Base-by-base conservation (phyloP, 805 yeast genomes). In the Candida arabinofermentans region DNA sequence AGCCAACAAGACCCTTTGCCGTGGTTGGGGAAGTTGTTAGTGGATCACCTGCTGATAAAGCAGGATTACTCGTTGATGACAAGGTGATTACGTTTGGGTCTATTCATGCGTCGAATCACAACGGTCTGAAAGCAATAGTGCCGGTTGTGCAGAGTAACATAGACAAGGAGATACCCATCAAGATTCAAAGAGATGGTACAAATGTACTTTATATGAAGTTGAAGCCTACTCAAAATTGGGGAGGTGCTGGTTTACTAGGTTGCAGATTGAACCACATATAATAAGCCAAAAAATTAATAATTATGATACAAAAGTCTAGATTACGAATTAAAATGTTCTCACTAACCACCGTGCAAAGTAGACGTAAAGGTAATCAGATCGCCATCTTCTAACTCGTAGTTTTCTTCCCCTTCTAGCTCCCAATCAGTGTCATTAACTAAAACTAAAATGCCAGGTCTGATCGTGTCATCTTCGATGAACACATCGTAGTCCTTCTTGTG, bases 371-470 rank as follows among this genome's bases (percentile, higher is more conserved):
- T 79, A 30, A 91, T 74, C 18, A 77, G 71, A 61, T 91, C 99
- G 10, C 85, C 82, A 36, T 74, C 65, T 61, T 86, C 84, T 13
- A 93, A 61, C n/a, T 71, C 78, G 55, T 89, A 89, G 8, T 77
- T 83, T 53, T 86, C 89, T 62, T 83, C 89, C 9, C 88, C 98
- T 60, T 89, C 95, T 12, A 91, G 65, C 57, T 91, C 99, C 98
- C 98, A 91, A 65, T 91, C 99, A 0, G 95, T 81, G 59, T 91
- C 98, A 57, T 91, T 91, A 47, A 91, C 84, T 42, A 91, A 71
- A 8, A 93, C 96, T 46, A 91, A 68, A 36, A 91, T 87, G 2
- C 99, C 99, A 0, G 98, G 96, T 38, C 98, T 78, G 12, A 88
- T 80, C 1, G 82, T 75, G 9, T 71, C 95, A 51, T 86, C 90